These are phyloP conservation scores for Fusarium sp. DNA, from an alignment of 2,329 filamentous ascomycete genomes.

Conservation along the genomic window DNA sequence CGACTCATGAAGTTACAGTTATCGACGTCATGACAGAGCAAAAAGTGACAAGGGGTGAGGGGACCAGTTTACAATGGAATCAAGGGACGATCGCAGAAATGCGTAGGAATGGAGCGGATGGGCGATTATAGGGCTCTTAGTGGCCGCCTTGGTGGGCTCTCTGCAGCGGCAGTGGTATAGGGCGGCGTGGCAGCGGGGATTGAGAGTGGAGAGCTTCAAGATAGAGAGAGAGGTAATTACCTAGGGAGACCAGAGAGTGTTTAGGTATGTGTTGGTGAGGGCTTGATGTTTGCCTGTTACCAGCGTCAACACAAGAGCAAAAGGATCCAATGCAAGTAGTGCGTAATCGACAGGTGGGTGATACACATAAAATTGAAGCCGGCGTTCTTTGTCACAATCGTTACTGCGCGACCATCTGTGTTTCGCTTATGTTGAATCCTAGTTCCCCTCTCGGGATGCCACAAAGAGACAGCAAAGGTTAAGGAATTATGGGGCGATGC, in stretches of 20 bases:
- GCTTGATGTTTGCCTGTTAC: background rate
- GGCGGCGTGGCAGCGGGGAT: conserved; percentile 18
- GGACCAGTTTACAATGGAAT: conserved; percentile 4
- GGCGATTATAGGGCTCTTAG: conserved; percentile 35
- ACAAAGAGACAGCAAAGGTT: conserved; percentile 17
- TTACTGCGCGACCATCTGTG: conserved; percentile 10
- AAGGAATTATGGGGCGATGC: conserved; percentile 14
- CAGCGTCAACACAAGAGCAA: background rate
- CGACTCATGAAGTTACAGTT: background rate
- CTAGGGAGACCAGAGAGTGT: background rate
- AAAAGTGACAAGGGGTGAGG: conserved; percentile 9
- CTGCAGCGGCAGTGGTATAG: conserved; percentile 13
- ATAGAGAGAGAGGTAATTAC: background rate
- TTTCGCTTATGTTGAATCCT: conserved; percentile 25
- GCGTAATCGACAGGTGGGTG: background rate
- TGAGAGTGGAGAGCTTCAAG: background rate
- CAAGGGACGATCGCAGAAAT: conserved; percentile 30
- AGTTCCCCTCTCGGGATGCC: conserved; percentile 28
- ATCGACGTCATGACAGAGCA: conserved; percentile 21
- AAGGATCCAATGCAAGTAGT: background rate
- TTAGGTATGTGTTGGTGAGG: background rate
- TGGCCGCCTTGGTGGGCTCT: conserved; percentile 29
- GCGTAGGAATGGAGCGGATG: conserved; percentile 34
- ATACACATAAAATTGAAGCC: conserved; percentile 7
- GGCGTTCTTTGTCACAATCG: background rate